Evolutionary conservation across 495 filamentous ascomycete genomes (phyloP).

Genomic region (Annulohypoxylon maeteangense): DNA sequence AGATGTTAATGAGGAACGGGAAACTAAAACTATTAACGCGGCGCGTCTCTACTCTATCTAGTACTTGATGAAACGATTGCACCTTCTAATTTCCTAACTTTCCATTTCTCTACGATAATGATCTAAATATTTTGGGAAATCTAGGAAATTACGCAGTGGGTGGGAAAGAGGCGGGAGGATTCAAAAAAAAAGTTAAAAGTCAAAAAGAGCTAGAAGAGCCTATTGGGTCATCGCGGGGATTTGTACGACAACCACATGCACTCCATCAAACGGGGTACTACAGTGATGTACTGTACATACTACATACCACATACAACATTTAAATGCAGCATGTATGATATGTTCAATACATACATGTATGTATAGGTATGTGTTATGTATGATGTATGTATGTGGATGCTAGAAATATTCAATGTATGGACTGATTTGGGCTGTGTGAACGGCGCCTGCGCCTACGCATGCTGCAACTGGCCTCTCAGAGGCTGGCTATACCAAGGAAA

Average conservation of each 20-base stretch:
- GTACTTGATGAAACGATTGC: background rate
- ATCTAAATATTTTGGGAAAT: background rate
- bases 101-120: background rate
- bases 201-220: constrained; percentile 14
- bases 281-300: constrained; percentile 26
- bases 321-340: constrained; percentile 15
- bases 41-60: no score
- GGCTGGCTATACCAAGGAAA: constrained; percentile 31
- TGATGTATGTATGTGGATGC: background rate
- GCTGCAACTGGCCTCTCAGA: background rate
- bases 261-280: constrained; percentile 32
- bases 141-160: constrained; percentile 4
- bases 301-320: constrained; percentile 2
- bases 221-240: constrained; percentile 26
- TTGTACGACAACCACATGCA: constrained; percentile 39
- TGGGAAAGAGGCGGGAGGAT: constrained; percentile 37
- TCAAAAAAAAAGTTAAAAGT: constrained; percentile 17
- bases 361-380: background rate
- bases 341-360: background rate
- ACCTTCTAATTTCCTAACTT: background rate
- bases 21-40: background rate
- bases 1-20: background rate
- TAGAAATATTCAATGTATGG: background rate
- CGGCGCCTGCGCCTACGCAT: constrained; percentile 10
- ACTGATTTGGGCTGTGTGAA: constrained; percentile 8